Evolutionary conservation across 805 yeast species (phyloP).

Genomic region (Metschnikowia sp.): DNA sequence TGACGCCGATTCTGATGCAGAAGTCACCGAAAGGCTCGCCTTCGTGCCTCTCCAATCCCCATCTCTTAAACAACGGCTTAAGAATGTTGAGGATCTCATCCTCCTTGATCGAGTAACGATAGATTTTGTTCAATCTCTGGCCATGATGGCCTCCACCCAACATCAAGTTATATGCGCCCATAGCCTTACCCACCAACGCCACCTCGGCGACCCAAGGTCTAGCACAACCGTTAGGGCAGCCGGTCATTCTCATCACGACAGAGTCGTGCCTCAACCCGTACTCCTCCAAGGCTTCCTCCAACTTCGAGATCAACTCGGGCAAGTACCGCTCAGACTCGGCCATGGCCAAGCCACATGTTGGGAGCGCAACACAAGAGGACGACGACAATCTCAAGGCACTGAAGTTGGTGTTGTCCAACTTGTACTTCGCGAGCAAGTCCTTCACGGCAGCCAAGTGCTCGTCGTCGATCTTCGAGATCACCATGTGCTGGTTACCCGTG

Average conservation of each 20-base stretch:
- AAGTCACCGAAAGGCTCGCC: conserved; percentile 97
- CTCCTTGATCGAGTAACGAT: conserved; percentile 83
- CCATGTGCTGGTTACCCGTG: conserved; percentile 93
- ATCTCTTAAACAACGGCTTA: conserved; percentile 85
- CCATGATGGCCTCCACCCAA: conserved; percentile 96
- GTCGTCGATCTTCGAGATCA: conserved; percentile 71
- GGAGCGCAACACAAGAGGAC: conserved; percentile 97
- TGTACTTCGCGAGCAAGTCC: conserved; percentile 62
- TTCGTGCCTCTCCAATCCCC: conserved; percentile 88
- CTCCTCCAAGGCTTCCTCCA: conserved; percentile 86
- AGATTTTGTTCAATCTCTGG: conserved; percentile 85
- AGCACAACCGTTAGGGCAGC: conserved; percentile 98
- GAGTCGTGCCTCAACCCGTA: conserved; percentile 92
- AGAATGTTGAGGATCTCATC: conserved; percentile 76
- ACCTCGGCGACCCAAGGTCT: conserved; percentile 98
- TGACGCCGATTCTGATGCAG: conserved; percentile 80
- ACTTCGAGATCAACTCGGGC: conserved; percentile 75
- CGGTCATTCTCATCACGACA: conserved; percentile 96
- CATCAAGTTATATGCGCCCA: conserved; percentile 88
- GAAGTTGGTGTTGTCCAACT: conserved; percentile 77
- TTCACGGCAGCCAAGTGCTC: conserved; percentile 63
- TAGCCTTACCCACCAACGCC: conserved; percentile 93
- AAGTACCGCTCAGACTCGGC: conserved; percentile 94
- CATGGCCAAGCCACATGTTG: conserved; percentile 98
- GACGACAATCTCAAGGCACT: conserved; percentile 85